phyloP scores from a whole-genome alignment of 345 rosid species.

The Eucalyptus marginata region DNA sequence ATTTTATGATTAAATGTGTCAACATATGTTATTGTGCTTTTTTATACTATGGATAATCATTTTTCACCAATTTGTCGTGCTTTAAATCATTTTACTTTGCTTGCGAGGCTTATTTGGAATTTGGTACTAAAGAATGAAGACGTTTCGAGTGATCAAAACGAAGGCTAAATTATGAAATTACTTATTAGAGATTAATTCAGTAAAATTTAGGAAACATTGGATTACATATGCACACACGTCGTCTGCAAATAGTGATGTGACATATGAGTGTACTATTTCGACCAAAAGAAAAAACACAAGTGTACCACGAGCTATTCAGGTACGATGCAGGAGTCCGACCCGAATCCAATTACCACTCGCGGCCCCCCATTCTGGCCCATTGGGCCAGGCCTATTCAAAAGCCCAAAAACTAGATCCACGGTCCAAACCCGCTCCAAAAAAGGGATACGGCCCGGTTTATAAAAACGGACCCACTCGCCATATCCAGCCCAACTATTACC shows the following conservation, averaged over 20 bases:
- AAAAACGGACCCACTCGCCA: background rate
- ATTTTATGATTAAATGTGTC: background rate
- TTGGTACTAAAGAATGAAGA: background rate
- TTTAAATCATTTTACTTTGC: background rate
- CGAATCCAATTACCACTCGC: background rate
- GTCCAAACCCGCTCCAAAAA: background rate
- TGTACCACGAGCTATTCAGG: background rate
- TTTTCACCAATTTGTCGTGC: background rate
- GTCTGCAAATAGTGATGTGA: background rate
- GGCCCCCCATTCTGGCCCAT: background rate
- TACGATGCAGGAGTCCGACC: background rate
- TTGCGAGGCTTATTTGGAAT: background rate
- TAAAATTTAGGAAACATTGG: background rate
- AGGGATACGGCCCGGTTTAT: background rate
- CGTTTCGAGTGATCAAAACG: background rate
- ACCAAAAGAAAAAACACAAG: background rate
- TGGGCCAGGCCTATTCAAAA: background rate
- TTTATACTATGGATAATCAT: background rate
- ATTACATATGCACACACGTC: background rate
- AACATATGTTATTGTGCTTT: fast-evolving
- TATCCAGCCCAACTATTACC: background rate
- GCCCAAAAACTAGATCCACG: background rate
- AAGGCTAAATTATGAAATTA: background rate
- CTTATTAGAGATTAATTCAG: background rate
- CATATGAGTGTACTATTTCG: background rate